Evolutionary conservation across 306 rosid species (phyloP).

Genomic region (Quillaja saponaria): DNA sequence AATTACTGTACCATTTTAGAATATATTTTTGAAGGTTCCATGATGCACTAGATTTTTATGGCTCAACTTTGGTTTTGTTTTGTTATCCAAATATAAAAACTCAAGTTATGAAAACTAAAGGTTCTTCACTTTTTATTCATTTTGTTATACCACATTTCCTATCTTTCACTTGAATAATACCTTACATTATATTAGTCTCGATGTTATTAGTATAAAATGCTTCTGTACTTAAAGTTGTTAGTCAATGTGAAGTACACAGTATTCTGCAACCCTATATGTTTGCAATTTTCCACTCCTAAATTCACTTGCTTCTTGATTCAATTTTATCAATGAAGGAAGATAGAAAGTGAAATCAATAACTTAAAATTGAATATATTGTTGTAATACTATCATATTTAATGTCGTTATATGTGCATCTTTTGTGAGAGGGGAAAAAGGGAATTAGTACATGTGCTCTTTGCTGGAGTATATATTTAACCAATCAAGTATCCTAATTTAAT

Average conservation of each 20-base stretch:
- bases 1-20: no score
- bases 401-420: not conserved
- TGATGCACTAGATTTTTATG: no score
- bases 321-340: not conserved
- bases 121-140: no score
- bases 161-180: no score
- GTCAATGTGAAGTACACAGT: not conserved
- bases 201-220: no score
- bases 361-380: slow-evolving; percentile 18
- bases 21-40: no score
- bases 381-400: not conserved
- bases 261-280: not conserved
- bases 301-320: not conserved
- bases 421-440: not conserved
- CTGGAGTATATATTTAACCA: not conserved
- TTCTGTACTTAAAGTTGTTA: not conserved
- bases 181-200: no score
- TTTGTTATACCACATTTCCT: no score
- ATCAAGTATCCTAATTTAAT: not conserved
- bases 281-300: not conserved
- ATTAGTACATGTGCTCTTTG: not conserved
- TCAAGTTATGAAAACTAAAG: no score
- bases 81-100: no score
- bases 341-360: slow-evolving; percentile 7
- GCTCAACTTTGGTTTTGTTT: no score